phyloP scores from a whole-genome alignment of 2,329 filamentous ascomycete species.

The Helminthosporium solani region DNA sequence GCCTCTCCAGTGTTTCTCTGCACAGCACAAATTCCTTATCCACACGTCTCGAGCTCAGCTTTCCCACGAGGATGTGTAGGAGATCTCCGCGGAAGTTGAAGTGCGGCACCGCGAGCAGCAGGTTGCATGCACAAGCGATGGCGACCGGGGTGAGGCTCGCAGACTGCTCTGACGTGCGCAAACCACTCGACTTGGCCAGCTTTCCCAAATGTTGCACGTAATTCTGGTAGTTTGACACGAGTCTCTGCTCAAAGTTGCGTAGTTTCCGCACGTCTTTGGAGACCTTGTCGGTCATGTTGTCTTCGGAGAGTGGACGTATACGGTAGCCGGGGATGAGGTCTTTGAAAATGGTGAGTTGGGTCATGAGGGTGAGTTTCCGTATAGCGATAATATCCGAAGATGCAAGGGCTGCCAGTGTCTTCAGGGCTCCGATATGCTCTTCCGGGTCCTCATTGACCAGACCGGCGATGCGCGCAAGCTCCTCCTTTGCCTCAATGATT shows the following conservation, averaged over 20 bases:
- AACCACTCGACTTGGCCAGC: conserved; percentile 61
- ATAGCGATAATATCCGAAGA: conserved; percentile 70
- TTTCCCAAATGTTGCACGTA: conserved; percentile 76
- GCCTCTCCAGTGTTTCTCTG: conserved; percentile 71
- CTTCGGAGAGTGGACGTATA: conserved; percentile 78
- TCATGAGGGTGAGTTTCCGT: conserved; percentile 80
- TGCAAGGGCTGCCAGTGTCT: conserved; percentile 72
- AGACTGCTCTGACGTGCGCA: conserved; percentile 35
- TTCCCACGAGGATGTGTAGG: conserved; percentile 81
- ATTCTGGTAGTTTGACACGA: conserved; percentile 79
- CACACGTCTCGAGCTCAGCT: conserved; percentile 70
- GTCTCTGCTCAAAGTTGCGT: conserved; percentile 80
- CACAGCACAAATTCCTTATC: conserved; percentile 79
- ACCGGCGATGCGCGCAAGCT: conserved; percentile 78
- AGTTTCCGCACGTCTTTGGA: conserved; percentile 88
- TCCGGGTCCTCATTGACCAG: conserved; percentile 90
- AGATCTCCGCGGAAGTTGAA: conserved; percentile 95
- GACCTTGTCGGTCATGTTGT: conserved; percentile 73
- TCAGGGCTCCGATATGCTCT: conserved; percentile 79
- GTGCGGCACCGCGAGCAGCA: conserved; percentile 82
- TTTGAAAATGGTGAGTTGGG: conserved; percentile 88
- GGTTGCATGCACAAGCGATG: conserved; percentile 78
- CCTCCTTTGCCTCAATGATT: conserved; percentile 85
- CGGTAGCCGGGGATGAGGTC: conserved; percentile 96
- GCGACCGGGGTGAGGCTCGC: conserved; percentile 68